A percentile compares a stretch with the other conserved stretches of the same genome.
Conservation (phyloP, 345 rosid genomes). For the Pistacia vera region DNA sequence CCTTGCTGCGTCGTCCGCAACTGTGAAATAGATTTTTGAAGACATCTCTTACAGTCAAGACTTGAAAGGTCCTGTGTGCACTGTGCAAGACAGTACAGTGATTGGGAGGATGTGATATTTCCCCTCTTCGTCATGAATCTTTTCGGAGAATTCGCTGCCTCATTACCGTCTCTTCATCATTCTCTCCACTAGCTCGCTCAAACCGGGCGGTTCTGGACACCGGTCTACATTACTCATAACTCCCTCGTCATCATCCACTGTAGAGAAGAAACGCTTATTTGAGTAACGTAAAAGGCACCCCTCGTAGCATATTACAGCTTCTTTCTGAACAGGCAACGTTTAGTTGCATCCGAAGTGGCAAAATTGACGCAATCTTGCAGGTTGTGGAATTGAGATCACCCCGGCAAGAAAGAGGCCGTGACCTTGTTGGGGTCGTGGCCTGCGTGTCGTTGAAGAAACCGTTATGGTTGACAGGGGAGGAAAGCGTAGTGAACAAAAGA, state of each 20-base stretch:
- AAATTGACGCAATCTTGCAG: constrained; percentile 27
- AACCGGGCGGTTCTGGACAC: neutral
- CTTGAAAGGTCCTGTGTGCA: constrained; percentile 33
- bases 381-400: constrained; percentile 20
- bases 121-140: neutral
- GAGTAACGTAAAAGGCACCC: neutral
- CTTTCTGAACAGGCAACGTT: constrained; percentile 15
- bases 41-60: constrained; percentile 13
- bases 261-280: neutral
- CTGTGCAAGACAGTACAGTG: constrained; percentile 32
- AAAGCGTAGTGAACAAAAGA: too few species aligned
- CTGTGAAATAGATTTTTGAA: neutral
- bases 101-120: neutral
- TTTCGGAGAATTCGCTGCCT: too few species aligned
- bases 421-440: neutral
- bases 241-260: neutral
- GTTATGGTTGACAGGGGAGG: too few species aligned
- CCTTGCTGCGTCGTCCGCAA: constrained; percentile 12
- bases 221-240: neutral
- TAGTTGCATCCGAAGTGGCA: constrained; percentile 17
- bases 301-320: constrained; percentile 34
- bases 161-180: too few species aligned
- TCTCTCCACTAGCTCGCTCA: constrained; percentile 15
- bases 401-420: constrained; percentile 41
- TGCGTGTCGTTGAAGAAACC: too few species aligned